Conservation (phyloP, 2,329 filamentous ascomycete genomes). For the Sclerotinia glacialis region DNA sequence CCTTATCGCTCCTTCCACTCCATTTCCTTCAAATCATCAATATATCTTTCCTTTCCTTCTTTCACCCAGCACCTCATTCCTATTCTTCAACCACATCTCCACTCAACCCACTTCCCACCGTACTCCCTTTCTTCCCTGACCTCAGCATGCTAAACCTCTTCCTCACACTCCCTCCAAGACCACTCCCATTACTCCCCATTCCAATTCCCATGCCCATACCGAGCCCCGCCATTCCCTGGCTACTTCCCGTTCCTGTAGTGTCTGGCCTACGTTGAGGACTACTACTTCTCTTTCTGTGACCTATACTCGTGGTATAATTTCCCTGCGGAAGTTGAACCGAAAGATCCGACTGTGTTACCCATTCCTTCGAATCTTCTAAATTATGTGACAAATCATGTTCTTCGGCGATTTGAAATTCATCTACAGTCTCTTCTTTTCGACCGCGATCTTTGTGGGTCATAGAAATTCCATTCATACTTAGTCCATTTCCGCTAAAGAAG, state of each 20-base stretch:
- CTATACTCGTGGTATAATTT: conserved; percentile 9
- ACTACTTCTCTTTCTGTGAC: conserved; percentile 24
- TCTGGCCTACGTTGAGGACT: conserved; percentile 28
- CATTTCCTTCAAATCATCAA: not conserved
- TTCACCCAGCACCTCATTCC: not conserved
- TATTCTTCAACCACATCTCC: conserved; percentile 31
- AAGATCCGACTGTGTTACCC: conserved; percentile 42
- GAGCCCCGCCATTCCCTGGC: conserved; percentile 8
- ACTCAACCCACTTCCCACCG: conserved; percentile 35
- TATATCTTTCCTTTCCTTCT: not conserved
- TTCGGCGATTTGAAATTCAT: not conserved
- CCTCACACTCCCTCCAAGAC: conserved; percentile 33
- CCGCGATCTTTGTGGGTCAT: conserved; percentile 17
- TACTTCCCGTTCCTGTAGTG: conserved; percentile 18
- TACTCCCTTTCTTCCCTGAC: conserved; percentile 41
- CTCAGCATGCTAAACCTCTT: conserved; percentile 38
- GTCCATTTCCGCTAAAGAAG: conserved; percentile 23
- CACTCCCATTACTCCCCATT: conserved; percentile 34
- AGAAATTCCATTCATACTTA: conserved; percentile 21
- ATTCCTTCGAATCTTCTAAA: conserved; percentile 24
- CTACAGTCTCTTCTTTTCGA: conserved; percentile 2
- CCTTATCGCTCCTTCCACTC: not conserved
- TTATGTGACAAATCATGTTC: conserved; percentile 17
- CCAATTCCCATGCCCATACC: conserved; percentile 20
- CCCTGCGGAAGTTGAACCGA: conserved; percentile 11